Conservation (phyloP, 305 asterid species). For the Fraxinus dipetala region DNA sequence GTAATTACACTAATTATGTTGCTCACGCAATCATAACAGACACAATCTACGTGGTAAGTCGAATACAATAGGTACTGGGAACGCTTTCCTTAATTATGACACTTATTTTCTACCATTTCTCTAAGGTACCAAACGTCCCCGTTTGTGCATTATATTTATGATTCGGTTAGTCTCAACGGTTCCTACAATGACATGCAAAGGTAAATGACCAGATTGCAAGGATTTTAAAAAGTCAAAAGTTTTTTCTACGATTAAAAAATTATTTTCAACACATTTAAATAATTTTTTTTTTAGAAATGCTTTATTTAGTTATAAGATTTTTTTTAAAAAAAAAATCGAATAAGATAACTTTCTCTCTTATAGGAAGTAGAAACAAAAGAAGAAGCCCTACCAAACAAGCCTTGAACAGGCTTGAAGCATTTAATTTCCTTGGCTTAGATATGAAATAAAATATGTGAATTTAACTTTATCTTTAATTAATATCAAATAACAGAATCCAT, state of each 20-base stretch:
- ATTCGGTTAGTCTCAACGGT: neutral
- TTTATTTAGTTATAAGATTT: no score
- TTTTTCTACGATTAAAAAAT: no score
- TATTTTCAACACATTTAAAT: neutral
- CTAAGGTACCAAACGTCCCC: slow-evolving; percentile 23
- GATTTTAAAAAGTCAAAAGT: neutral
- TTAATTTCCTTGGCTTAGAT: neutral
- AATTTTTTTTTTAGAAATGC: no score
- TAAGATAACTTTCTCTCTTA: neutral
- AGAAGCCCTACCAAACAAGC: neutral
- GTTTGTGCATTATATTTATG: neutral
- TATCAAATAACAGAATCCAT: neutral
- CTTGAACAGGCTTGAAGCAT: neutral
- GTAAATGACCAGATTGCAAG: neutral
- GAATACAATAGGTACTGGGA: neutral
- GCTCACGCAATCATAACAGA: neutral
- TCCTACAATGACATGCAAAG: neutral
- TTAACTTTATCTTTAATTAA: no score
- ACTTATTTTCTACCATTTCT: neutral
- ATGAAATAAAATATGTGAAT: neutral
- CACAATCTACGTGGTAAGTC: neutral
- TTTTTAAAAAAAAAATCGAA: no score
- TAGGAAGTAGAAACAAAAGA: no score
- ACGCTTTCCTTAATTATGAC: neutral
- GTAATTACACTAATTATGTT: neutral